phyloP scores from a whole-genome alignment of 257 asterid genomes.

The Solanum microdontum region DNA sequence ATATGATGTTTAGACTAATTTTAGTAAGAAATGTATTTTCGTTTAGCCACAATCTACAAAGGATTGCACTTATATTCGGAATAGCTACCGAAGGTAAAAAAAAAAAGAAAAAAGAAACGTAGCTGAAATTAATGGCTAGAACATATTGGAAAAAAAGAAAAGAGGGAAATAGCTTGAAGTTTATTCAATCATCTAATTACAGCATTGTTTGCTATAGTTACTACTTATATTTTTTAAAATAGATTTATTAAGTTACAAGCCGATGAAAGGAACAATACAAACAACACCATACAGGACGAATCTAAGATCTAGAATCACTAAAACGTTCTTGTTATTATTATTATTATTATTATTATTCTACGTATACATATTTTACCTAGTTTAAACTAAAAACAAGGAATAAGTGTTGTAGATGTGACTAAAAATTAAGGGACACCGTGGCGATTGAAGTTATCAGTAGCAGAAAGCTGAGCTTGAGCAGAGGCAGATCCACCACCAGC shows the following conservation, averaged over 20 bases:
- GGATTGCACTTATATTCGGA: not conserved
- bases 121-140: not conserved
- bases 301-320: not conserved
- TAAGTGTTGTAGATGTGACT: not conserved
- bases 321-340: not conserved
- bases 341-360: too few relatives aligned
- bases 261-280: not conserved
- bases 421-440: conserved; percentile 10
- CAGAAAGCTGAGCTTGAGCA: conserved; percentile 19
- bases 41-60: not conserved
- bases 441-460: conserved; percentile 24
- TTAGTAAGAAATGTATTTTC: not conserved
- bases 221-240: not conserved
- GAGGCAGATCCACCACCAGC: conserved; percentile 16
- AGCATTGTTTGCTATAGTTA: not conserved
- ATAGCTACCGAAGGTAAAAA: not conserved
- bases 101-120: too few relatives aligned
- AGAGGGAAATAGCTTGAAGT: not conserved
- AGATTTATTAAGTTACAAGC: not conserved
- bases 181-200: not conserved
- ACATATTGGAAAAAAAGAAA: not conserved
- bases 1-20: not conserved
- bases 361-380: not conserved
- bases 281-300: not conserved
- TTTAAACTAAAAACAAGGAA: not conserved